A percentile compares a stretch with the other conserved stretches of the same genome.
phyloP scores from a whole-genome alignment of 805 yeast genomes.

The Zygosaccharomyces siamensis region DNA sequence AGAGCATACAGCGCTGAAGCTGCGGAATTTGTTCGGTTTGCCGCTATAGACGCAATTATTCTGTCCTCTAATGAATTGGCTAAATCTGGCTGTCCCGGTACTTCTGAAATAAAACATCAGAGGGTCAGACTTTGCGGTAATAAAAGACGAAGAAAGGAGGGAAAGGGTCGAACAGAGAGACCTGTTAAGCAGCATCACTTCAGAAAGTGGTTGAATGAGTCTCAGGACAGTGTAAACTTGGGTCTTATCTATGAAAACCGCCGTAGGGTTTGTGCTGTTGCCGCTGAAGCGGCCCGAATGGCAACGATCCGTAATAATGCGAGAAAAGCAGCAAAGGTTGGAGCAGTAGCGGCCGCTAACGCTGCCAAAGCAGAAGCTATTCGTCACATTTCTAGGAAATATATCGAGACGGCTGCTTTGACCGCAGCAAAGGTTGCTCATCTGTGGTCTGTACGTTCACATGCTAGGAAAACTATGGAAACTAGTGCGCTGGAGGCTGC shows the following conservation, averaged over 20 bases:
- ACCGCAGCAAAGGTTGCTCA: background rate
- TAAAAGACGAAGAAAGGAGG: background rate
- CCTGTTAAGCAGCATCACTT: background rate
- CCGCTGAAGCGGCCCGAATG: background rate
- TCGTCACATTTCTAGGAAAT: background rate
- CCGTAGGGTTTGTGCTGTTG: background rate
- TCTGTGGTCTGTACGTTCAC: background rate
- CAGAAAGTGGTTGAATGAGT: background rate
- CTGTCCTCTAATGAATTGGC: background rate
- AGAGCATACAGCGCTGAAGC: background rate
- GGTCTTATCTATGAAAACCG: background rate
- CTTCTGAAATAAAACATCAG: background rate
- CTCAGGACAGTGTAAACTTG: background rate
- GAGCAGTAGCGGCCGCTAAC: background rate
- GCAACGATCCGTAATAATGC: conserved; percentile 1
- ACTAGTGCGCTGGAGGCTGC: background rate
- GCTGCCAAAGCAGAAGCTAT: background rate
- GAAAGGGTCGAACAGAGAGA: background rate
- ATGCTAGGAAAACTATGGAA: background rate
- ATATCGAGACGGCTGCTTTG: background rate
- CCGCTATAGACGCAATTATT: background rate
- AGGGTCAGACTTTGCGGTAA: background rate
- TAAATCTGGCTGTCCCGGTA: background rate
- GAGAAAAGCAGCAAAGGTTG: background rate
- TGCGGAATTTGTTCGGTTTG: background rate